Base-by-base conservation (phyloP, 495 filamentous ascomycete species). In the Aspergillus leporis region DNA sequence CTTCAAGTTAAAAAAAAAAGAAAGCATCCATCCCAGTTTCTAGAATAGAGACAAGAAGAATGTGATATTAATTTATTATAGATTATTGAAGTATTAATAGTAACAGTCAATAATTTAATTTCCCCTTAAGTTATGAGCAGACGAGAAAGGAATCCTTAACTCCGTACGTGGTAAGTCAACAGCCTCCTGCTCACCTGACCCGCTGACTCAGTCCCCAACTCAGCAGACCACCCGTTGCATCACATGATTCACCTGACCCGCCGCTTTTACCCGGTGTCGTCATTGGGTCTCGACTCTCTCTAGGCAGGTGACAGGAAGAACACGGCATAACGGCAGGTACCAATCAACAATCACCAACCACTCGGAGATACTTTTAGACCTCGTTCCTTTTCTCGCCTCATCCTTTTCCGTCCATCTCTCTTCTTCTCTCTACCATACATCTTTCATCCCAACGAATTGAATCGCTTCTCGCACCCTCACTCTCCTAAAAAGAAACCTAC, bases 371-470 rank as follows among this genome's bases (percentile, higher is more conserved):
- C 60, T 16, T 21, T 14, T 10, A 28, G 36, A 34, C 31, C 45
- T 31, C 32, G 36, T 30, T 30, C 55, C 21, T 51, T 23, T 56
- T 48, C 21, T 61, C 53, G 10, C 41, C 38, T 30, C 38, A 46
- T 50, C 18, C 28, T 43, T 32, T 43, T 32, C 56, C 41, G 19
- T 54, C 52, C 34, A 30, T 30, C 36, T 58, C 56, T 18, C 43
- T 40, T 43, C 40, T 13, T 10, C n/a, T 47, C 51, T 30, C 55
- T 46, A 43, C 18, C 53, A 48, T 47, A 54, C 48, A 49, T 63
- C 55, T 53, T 41, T 79, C 82, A 61, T 90, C 90, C 62, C 85
- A n/a, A 45, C 41, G 2, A 18, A 45, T 45, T 45, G 41, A 7
- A 45, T 45, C 41, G 18, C 40, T 9, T 32, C 16, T 22, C 32